Base-by-base conservation (phyloP, 495 filamentous ascomycete species). In the Xylaria venustula region DNA sequence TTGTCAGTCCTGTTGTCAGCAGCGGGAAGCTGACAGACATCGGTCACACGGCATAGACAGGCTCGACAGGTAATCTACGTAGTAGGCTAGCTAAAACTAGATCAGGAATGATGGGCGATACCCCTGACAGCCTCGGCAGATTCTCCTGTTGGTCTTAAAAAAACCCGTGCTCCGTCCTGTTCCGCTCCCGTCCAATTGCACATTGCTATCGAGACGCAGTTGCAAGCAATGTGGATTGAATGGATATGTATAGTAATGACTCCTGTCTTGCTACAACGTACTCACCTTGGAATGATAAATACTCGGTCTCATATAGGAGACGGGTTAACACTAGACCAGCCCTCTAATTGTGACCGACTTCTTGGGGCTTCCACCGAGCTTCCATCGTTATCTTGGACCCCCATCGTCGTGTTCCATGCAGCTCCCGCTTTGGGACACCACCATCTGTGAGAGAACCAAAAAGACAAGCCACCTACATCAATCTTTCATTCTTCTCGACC, bases 321-420 rank as follows among this genome's bases (percentile, higher is more conserved):
- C 15, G 25, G 36, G 15, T 22, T 20, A 25, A 20, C 15, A 34
- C 22, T 26, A 41, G 23, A 20, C 52, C 14, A 37, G 34, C 11
- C 30, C 19, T 34, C 17, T 11, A 26, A 20, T 36, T 17, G 54
- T 26, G 9, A 7, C 41, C 52, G 50, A 15, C 37, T 55, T 64
- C 62, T 65, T 23, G 19, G n/a, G 52, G 63, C 63, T 70, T 70
- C 67, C 46, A 66, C 64, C 54, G 44, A 66, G 61, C 67, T 70
- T 70, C 67, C 62, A 70, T 66, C 65, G 67, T 68, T 68, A 70
- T 70, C 65, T 68, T 62, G 60, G 63, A 64, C 15, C 55, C 63
- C 63, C 67, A 65, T 50, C 61, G 53, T 66, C 44, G 59, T 58
- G 44, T 70, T 70, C 67, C 64, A 64, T 70, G 65, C 67, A 70